Base-by-base conservation (phyloP, 768 basidiomycete species). In the Podaxis rugospora region DNA sequence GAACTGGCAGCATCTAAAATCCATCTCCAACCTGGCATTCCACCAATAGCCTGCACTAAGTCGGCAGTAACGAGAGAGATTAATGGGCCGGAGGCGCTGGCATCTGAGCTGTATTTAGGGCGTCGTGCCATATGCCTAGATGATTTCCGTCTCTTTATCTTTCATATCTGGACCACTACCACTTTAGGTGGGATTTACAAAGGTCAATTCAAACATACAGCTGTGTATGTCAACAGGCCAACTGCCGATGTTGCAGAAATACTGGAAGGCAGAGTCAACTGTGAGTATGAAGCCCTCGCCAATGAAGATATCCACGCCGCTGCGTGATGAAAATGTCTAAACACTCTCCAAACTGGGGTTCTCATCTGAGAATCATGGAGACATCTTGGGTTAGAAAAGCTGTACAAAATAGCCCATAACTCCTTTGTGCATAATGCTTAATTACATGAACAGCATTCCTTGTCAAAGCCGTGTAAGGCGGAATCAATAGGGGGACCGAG, bases 61-160 rank as follows among this genome's bases (percentile, higher is more conserved):
- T 84, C 83, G 21, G 78, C 77, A 5, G 81, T 25, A 64, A 85
- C 75, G 44, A 84, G 66, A 36, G 77, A 82, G 9, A 82, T 63
- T 59, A 85, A 81, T 49, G 83, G 76, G 42, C 69, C 70, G 1
- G 72, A 75, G 53, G 71, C 72, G 18, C 63, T 72, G 11, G 72
- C 74, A 52, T 75, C 74, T 7, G 61, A 28, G 16, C 42, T n/a
- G 14, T n/a, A 55, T 11, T 50, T 49, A 53, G 65, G 11, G n/a
- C 28, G 28, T 23, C 49, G 52, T 13, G 56, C 42, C 50, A 55
- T 61, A 27, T 59, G 59, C 61, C 65, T 66, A 14, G 54, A 63
- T 21, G 32, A 32, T 32, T 63, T 28, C n/a, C 62, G 67, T 23
- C 62, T 63, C 51, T 63, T 63, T n/a, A 64, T 42, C 65, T 67